phyloP scores from a whole-genome alignment of 2,329 filamentous ascomycete genomes.

The Verticillium longisporum region DNA sequence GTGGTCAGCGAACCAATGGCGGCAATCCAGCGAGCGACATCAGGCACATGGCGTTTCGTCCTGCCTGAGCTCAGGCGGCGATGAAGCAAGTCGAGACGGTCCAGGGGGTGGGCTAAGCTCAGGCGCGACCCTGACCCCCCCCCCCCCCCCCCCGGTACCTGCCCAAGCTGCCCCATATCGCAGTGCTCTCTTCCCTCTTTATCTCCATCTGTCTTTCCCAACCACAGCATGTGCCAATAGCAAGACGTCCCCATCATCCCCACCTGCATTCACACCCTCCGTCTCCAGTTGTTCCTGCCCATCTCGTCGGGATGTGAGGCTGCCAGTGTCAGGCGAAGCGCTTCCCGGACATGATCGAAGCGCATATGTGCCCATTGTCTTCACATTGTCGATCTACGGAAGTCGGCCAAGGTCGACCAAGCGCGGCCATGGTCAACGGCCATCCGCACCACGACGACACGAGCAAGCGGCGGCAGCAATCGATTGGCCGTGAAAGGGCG shows the following conservation, averaged over 20 bases:
- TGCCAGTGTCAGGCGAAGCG: too few species aligned
- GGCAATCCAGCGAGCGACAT: slow-evolving; percentile 13
- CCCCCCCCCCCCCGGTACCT: not conserved
- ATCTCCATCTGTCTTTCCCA: not conserved
- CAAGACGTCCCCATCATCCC: too few species aligned
- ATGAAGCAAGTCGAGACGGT: slow-evolving; percentile 27
- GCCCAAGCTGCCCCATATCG: slow-evolving; percentile 1
- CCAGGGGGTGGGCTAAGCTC: not conserved
- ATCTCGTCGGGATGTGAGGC: not conserved
- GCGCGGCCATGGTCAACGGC: not conserved
- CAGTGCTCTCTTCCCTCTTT: slow-evolving; percentile 1
- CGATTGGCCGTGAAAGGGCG: not conserved
- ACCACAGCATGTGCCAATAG: too few species aligned
- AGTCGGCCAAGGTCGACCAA: not conserved
- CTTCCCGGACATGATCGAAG: not conserved
- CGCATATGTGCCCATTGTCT: not conserved
- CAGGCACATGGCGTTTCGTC: slow-evolving; percentile 28
- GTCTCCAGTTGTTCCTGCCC: not conserved
- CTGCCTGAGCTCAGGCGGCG: slow-evolving; percentile 20
- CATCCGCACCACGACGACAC: not conserved
- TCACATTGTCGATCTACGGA: not conserved
- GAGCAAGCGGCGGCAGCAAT: not conserved
- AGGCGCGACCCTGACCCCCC: not conserved
- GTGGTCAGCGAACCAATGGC: slow-evolving; percentile 16
- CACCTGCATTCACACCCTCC: too few species aligned